Base-by-base conservation (phyloP, 345 rosid genomes). In the Arabidopsis suecica region DNA sequence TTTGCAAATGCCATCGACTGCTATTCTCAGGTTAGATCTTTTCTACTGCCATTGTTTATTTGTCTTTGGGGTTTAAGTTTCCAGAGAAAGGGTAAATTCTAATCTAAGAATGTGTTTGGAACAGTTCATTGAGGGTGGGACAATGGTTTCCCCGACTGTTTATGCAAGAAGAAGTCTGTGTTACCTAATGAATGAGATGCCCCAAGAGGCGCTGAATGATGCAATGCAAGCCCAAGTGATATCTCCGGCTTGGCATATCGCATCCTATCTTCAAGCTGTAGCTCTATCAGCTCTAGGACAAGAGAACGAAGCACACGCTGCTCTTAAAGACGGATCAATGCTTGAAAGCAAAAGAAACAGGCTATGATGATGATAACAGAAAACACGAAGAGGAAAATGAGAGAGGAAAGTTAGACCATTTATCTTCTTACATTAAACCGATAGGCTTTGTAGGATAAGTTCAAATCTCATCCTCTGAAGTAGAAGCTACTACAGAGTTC, bases 161-260 rank as follows among this genome's bases (percentile, higher is more conserved):
- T 86, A 69, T 48, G 96, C 93, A 44, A 87, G 97, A 28, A 89
- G 97, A 54, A 91, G 97, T 71, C 80, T 94, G 79, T 88, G 84
- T 54, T 80, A 82, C 80, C 92, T 94, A 48, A 88, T 90, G 89
- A 86, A 48, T 47, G 93, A 91, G 60, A 86, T 83, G 96, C 86
- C 91, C 3, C 85, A 84, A 75, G 96, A 94, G 78, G 96, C 95
- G 60, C 78, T 91, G 44, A 82, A 75, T 50, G 96, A 94, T 68
- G 93, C 93, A 48, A 83, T 86, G 90, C 95, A 89, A 82, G 96
- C 97, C n/a, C 97, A 95, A 82, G 83, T 86, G 37, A 82, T 88
- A 71, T 88, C 93, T 65, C 93, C 97, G 1, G 86, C 85, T 42
- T 90, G 96, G 96, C 88, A 91, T 45, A 84, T 91, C 37, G 97